A percentile compares a stretch with the other conserved stretches of the same genome.
phyloP scores from a whole-genome alignment of 495 filamentous ascomycete species.

The Parachaetomium inaequale region DNA sequence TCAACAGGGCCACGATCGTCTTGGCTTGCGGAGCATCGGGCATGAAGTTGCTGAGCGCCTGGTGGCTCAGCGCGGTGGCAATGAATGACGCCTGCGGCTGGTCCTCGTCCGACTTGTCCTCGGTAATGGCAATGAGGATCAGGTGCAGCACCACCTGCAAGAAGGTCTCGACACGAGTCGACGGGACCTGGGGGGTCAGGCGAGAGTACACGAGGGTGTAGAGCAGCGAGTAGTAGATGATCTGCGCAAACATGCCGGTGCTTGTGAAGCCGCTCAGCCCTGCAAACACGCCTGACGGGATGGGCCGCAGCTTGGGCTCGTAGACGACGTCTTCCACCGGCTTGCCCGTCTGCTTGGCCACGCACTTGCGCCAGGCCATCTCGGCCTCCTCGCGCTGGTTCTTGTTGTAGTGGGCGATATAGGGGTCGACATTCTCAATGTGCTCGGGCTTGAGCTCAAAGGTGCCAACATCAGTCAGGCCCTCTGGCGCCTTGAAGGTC shows the following conservation, averaged over 20 bases:
- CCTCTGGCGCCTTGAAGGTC: constrained; percentile 83
- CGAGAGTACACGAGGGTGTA: constrained; percentile 65
- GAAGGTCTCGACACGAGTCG: constrained; percentile 83
- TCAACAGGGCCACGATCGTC: constrained; percentile 72
- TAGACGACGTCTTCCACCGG: constrained; percentile 81
- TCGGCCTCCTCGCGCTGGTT: constrained; percentile 98
- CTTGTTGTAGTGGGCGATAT: constrained; percentile 89
- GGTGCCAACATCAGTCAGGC: constrained; percentile 83
- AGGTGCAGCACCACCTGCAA: constrained; percentile 88
- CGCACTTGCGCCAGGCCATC: constrained; percentile 75
- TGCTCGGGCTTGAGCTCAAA: constrained; percentile 88
- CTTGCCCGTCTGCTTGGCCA: constrained; percentile 84
- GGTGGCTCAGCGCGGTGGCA: constrained; percentile 59
- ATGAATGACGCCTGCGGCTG: constrained; percentile 60
- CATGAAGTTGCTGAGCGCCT: constrained; percentile 54
- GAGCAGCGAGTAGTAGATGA: constrained; percentile 81
- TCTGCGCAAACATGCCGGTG: constrained; percentile 81
- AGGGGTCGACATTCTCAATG: constrained; percentile 84
- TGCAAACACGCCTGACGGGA: constrained; percentile 70
- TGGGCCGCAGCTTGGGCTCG: constrained; percentile 79
- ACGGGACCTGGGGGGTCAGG: constrained; percentile 65
- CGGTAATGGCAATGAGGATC: constrained; percentile 72
- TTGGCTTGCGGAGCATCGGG: constrained; percentile 44
- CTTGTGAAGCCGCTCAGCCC: constrained; percentile 72
- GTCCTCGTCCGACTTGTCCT: constrained; percentile 66